Base-by-base conservation (phyloP, 306 rosid genomes). In the Cicer yamashitae region DNA sequence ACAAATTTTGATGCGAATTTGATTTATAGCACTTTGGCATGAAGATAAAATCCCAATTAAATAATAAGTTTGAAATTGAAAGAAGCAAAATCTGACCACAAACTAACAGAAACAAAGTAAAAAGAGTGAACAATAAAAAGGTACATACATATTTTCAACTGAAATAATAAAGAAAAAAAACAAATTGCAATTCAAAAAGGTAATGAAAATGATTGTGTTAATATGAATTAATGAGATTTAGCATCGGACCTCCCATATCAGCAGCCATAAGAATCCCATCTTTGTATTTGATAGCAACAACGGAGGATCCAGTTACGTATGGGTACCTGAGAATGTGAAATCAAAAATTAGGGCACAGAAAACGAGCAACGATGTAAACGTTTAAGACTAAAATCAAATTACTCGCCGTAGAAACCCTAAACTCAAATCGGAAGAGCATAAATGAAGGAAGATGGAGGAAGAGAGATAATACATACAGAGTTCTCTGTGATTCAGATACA, bases 231-330 rank as follows among this genome's bases (percentile, higher is more conserved):
- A 60, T 12, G 34, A 51, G 47, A 20, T 50, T 63, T 46, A 47
- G 70, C 58, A 79, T 48, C 88, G 65, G 3, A 94, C 97, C 98
- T 91, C 97, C 96, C 91, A 89, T 90, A 80, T 91, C 97, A 60
- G 98, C 80, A 70, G 87, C 93, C 98, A 94, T 91, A 15, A 94
- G 87, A 83, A 94, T 86, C 45, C 94, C 97, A 90, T 94, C 96
- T 81, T 89, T 94, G 88, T 87, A 94, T 79, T 94, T 94, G 81
- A 94, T 73, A 46, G 96, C 96, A 46, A 94, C 91, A 0, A 94
- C 97, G 34, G 98, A 94, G 11, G 96, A 82, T 38, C 98, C 94
- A 20, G 97, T 91, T 8, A 94, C 96, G 79, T 88, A 94, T 1
- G 96, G 97, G 78, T 91, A 88, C 86, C 97, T 94, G 68, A 51